These are phyloP conservation scores for Pythium dissotocum DNA, from an alignment of 352 stramenopile genomes.

Conservation along the genomic window DNA sequence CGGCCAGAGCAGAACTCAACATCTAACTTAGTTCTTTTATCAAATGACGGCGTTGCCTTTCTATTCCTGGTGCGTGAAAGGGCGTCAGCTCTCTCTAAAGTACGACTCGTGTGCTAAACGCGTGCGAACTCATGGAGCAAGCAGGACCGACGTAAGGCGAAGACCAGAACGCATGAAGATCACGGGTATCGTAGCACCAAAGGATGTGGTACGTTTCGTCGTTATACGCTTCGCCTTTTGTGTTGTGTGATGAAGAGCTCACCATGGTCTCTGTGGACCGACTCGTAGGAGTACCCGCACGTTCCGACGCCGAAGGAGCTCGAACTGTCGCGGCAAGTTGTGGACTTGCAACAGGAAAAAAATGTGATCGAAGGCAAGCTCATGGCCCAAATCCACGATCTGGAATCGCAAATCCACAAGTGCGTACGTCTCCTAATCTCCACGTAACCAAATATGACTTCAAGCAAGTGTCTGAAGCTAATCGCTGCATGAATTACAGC, in stretches of 20 bases:
- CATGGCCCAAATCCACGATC: conserved; percentile 58
- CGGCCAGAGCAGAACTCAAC: not conserved
- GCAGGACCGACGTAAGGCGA: not conserved
- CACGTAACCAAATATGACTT: not conserved
- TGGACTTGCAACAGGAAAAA: conserved; percentile 69
- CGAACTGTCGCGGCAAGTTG: conserved; percentile 64
- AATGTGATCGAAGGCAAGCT: conserved; percentile 61
- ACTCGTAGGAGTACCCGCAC: conserved; percentile 58
- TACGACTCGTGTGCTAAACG: not conserved
- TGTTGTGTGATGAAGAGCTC: not conserved
- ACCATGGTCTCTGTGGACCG: not conserved
- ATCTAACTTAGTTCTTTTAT: not conserved
- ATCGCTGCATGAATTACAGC: conserved; percentile 21
- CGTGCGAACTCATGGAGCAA: not conserved
- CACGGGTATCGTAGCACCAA: conserved; percentile 26
- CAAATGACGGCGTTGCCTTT: conserved; percentile 1
- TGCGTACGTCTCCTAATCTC: conserved; percentile 31
- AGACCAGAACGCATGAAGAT: conserved; percentile 10
- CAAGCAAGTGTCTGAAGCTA: not conserved
- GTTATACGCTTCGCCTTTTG: not conserved
- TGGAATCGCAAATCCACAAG: conserved; percentile 72
- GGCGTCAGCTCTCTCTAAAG: conserved; percentile 3
- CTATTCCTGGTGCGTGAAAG: conserved; percentile 7
- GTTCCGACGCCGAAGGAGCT: conserved; percentile 77
- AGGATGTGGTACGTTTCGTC: conserved; percentile 38